phyloP scores from a whole-genome alignment of 1,139 yeast genomes.

The Saccharomycopsis crataegensis region DNA sequence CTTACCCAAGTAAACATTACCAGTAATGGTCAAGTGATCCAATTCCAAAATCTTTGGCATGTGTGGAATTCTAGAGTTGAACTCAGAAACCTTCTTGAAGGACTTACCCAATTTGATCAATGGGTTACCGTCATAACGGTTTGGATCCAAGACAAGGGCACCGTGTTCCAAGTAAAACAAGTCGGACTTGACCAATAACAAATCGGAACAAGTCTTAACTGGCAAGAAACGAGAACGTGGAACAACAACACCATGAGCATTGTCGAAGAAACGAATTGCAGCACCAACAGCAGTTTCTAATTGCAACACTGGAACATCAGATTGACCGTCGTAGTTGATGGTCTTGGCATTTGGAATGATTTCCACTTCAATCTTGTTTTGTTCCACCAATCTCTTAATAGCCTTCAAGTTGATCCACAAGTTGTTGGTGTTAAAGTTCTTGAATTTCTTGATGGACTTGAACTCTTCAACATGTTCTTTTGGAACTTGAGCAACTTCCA shows the following conservation, averaged over 20 bases:
- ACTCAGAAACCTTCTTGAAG: slow-evolving; percentile 89
- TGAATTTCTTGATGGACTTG: slow-evolving; percentile 94
- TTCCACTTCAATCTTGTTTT: slow-evolving; percentile 78
- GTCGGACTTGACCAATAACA: slow-evolving; percentile 93
- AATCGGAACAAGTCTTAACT: slow-evolving; percentile 93
- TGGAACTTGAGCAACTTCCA: slow-evolving; percentile 98
- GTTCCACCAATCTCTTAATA: slow-evolving; percentile 83
- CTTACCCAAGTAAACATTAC: slow-evolving; percentile 89
- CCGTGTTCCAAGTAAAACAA: slow-evolving; percentile 89
- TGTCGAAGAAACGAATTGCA: slow-evolving; percentile 90
- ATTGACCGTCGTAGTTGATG: slow-evolving; percentile 56
- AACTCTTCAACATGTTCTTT: slow-evolving; percentile 98
- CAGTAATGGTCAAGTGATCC: slow-evolving; percentile 95
- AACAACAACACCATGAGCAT: slow-evolving; percentile 96
- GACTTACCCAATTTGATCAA: slow-evolving; percentile 93
- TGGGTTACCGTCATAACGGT: slow-evolving; percentile 90
- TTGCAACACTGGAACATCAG: slow-evolving; percentile 81
- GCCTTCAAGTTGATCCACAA: slow-evolving; percentile 96
- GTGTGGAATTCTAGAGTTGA: slow-evolving; percentile 85
- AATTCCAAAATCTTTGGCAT: slow-evolving; percentile 95
- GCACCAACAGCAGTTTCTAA: slow-evolving; percentile 99
- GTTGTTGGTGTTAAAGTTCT: slow-evolving; percentile 95
- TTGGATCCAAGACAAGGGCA: slow-evolving; percentile 73
- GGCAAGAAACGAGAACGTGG: slow-evolving; percentile 98
- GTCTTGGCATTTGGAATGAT: slow-evolving; percentile 92